phyloP scores from a whole-genome alignment of 371 early-diverging fungal genomes.

The Coemansia linderi region DNA sequence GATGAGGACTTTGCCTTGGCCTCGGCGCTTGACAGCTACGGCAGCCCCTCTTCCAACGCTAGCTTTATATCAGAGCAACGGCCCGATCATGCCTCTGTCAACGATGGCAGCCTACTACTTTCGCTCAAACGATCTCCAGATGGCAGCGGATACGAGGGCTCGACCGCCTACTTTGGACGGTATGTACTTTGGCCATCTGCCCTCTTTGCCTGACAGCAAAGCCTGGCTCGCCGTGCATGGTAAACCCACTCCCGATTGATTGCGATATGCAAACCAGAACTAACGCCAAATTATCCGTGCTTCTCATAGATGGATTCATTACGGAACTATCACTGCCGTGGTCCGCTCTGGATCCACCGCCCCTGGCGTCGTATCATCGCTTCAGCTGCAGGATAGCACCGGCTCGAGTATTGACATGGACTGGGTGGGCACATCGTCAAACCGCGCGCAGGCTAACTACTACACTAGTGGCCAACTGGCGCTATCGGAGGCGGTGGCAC shows the following conservation, averaged over 20 bases:
- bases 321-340: conserved; percentile 61
- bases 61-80: conserved; percentile 58
- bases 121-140: conserved; percentile 26
- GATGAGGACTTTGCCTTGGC: conserved; percentile 38
- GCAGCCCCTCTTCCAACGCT: conserved; percentile 47
- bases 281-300: neutral
- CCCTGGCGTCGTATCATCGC: conserved; percentile 67
- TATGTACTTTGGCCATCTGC: neutral
- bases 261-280: neutral
- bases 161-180: conserved; percentile 39
- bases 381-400: conserved; percentile 59
- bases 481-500: conserved; percentile 47
- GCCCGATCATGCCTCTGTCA: conserved; percentile 23
- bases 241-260: neutral
- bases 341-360: conserved; percentile 58
- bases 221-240: conserved; percentile 10
- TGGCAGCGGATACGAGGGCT: conserved; percentile 26
- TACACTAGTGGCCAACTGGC: conserved; percentile 60
- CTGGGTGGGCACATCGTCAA: conserved; percentile 60
- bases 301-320: conserved; percentile 56
- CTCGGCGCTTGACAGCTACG: conserved; percentile 38
- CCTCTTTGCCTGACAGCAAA: conserved; percentile 1
- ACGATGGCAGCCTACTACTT: conserved; percentile 21
- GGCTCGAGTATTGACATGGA: conserved; percentile 76
- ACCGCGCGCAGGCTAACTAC: conserved; percentile 64